phyloP scores from a whole-genome alignment of 1,139 yeast genomes.

The Protomyces lactucae-debilis region DNA sequence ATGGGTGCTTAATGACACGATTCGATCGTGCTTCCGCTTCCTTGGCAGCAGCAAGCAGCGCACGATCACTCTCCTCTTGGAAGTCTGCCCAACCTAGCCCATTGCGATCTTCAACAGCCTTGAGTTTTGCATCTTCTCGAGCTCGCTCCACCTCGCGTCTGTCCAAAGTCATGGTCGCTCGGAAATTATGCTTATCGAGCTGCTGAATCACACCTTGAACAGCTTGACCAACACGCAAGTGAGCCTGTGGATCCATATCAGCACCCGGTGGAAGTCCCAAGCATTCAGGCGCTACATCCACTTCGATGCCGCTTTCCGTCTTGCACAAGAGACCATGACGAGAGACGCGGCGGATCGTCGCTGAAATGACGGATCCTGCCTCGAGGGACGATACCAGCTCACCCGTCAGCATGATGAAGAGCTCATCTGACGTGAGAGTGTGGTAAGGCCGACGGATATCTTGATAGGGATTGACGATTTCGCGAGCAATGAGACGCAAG shows the following conservation, averaged over 20 bases:
- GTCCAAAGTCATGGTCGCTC: slow-evolving; percentile 66
- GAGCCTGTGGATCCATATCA: slow-evolving; percentile 16
- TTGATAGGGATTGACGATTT: slow-evolving; percentile 77
- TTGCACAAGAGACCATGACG: slow-evolving; percentile 52
- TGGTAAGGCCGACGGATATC: slow-evolving; percentile 76
- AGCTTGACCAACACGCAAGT: slow-evolving; percentile 61
- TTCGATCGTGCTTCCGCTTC: slow-evolving; percentile 54
- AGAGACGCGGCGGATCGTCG: slow-evolving; percentile 53
- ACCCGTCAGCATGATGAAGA: slow-evolving; percentile 86
- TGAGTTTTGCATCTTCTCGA: slow-evolving; percentile 6
- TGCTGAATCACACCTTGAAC: slow-evolving; percentile 73
- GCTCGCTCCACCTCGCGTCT: slow-evolving; percentile 56
- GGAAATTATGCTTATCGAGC: slow-evolving; percentile 66
- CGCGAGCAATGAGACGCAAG: slow-evolving; percentile 80
- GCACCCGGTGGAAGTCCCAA: slow-evolving; percentile 36
- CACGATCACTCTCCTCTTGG: slow-evolving; percentile 66
- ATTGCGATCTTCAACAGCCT: slow-evolving; percentile 15
- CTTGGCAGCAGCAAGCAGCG: slow-evolving; percentile 48
- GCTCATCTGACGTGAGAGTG: slow-evolving; percentile 60
- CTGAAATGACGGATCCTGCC: slow-evolving; percentile 73
- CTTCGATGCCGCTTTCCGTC: slow-evolving; percentile 73
- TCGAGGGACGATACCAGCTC: slow-evolving; percentile 67
- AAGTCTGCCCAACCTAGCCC: slow-evolving; percentile 70
- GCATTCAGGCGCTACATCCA: slow-evolving; percentile 60
- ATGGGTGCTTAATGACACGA: slow-evolving; percentile 85